Conservation (phyloP, 371 early-diverging fungal genomes). For the Rhizopus stolonifer region DNA sequence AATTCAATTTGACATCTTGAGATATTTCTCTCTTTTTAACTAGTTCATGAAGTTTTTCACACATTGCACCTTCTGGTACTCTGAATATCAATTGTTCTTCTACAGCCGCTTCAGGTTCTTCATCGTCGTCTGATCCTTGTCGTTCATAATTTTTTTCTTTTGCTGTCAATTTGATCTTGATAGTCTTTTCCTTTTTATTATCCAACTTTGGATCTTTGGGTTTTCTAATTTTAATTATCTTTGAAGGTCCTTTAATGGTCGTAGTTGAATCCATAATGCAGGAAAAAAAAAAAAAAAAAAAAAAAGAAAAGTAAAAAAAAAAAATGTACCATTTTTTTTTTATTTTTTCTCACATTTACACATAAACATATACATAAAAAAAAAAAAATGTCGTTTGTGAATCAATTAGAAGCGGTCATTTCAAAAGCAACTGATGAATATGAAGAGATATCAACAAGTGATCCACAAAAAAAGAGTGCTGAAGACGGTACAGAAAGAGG, state of each 20-base stretch:
- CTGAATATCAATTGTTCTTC: conserved; percentile 85
- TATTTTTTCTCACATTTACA: conserved; percentile 1
- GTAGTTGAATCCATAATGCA: conserved; percentile 6
- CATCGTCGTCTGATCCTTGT: conserved; percentile 54
- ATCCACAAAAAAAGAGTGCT: conserved; percentile 17
- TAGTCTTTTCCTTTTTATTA: conserved; percentile 25
- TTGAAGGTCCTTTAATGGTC: background rate
- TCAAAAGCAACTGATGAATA: conserved; percentile 37
- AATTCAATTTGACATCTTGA: conserved; percentile 62
- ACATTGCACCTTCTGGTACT: conserved; percentile 65
- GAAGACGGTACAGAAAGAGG: conserved; percentile 32
- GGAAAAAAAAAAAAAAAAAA: conserved; percentile 1
- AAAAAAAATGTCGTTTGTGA: conserved; percentile 7
- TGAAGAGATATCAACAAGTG: conserved; percentile 19
- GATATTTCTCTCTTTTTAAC: conserved; percentile 70
- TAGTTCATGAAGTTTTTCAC: conserved; percentile 62
- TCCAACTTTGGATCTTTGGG: conserved; percentile 13
- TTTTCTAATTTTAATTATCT: conserved; percentile 13
- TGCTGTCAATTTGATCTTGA: conserved; percentile 37
- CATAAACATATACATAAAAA: too few species aligned
- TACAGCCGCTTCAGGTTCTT: conserved; percentile 61
- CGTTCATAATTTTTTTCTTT: conserved; percentile 13
- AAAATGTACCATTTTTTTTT: background rate
- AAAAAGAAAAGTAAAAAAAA: background rate
- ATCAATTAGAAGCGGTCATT: conserved; percentile 23